These are phyloP conservation scores for Rhizophora apiculata DNA, from an alignment of 345 rosid genomes.

Conservation along the genomic window DNA sequence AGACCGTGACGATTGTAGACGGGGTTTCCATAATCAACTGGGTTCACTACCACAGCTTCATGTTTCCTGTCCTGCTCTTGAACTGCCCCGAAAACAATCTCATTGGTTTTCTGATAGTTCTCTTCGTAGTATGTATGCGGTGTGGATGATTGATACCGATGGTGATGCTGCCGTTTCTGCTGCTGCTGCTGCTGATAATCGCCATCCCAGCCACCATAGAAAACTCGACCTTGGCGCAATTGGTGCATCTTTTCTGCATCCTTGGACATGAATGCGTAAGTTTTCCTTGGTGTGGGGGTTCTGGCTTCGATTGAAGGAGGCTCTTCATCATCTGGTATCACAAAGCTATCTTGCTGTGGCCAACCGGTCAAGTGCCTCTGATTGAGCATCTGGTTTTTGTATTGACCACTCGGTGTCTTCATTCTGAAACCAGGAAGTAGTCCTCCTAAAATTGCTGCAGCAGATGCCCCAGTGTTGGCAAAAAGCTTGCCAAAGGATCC, in stretches of 20 bases:
- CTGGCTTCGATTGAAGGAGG: slow-evolving; percentile 84
- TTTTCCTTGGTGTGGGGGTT: slow-evolving; percentile 81
- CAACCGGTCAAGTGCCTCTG: slow-evolving; percentile 46
- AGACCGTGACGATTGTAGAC: slow-evolving; percentile 45
- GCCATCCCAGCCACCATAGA: slow-evolving; percentile 69
- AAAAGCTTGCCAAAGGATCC: slow-evolving; percentile 60
- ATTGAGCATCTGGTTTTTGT: slow-evolving; percentile 26
- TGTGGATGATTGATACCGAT: slow-evolving; percentile 62
- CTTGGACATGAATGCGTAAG: slow-evolving; percentile 90
- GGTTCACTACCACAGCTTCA: slow-evolving; percentile 45
- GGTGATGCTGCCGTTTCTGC: slow-evolving; percentile 53
- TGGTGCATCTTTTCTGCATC: slow-evolving; percentile 87
- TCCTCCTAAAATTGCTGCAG: slow-evolving; percentile 64
- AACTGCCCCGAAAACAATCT: slow-evolving; percentile 82
- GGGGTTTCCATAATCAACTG: slow-evolving; percentile 50
- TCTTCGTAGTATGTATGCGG: slow-evolving; percentile 77
- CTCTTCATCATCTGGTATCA: slow-evolving; percentile 70
- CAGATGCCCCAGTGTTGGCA: slow-evolving; percentile 45
- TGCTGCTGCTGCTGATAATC: slow-evolving; percentile 45
- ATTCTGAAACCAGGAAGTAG: slow-evolving; percentile 56
- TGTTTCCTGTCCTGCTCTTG: slow-evolving; percentile 62
- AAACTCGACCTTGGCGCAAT: slow-evolving; percentile 74
- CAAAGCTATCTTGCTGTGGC: slow-evolving; percentile 71
- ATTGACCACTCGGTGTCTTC: slow-evolving; percentile 40
- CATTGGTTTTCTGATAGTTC: slow-evolving; percentile 70